Evolutionary conservation across 257 asterid species (phyloP).

Genomic region (Scutellaria galericulata): DNA sequence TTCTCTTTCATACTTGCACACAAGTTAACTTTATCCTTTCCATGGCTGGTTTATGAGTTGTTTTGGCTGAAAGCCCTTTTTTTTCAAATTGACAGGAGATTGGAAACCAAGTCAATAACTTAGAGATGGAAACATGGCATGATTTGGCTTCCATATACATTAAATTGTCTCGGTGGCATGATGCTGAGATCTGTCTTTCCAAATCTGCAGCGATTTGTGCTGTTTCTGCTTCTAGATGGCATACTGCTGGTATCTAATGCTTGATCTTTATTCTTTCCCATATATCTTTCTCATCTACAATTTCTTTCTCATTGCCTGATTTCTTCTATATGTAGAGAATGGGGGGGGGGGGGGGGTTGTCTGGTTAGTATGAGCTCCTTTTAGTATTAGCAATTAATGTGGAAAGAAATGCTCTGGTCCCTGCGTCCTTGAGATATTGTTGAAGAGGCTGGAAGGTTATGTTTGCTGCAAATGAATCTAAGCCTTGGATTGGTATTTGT

Average conservation of each 20-base stretch:
- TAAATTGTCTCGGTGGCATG: conserved; percentile 70
- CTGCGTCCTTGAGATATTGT: conserved; percentile 3
- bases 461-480: not conserved
- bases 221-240: conserved; percentile 76
- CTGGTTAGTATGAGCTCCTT: conserved; percentile 19
- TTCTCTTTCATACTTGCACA: not conserved
- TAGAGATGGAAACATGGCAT: conserved; percentile 84
- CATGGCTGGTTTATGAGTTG: conserved; percentile 7
- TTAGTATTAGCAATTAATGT: not conserved
- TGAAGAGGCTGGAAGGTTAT: not conserved
- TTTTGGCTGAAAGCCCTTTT: conserved; percentile 26
- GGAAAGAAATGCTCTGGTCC: not conserved
- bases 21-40: conserved; percentile 16
- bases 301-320: conserved; percentile 22
- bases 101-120: conserved; percentile 41
- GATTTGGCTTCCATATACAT: conserved; percentile 86
- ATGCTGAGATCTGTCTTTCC: conserved; percentile 82
- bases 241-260: conserved; percentile 62
- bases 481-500: too few relatives aligned
- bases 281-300: not conserved
- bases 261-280: not conserved
- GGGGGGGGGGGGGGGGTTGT: too few relatives aligned
- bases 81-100: conserved; percentile 50
- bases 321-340: not conserved
- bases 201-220: conserved; percentile 58